phyloP scores from a whole-genome alignment of 768 basidiomycete species.

The Auriscalpium orientale region DNA sequence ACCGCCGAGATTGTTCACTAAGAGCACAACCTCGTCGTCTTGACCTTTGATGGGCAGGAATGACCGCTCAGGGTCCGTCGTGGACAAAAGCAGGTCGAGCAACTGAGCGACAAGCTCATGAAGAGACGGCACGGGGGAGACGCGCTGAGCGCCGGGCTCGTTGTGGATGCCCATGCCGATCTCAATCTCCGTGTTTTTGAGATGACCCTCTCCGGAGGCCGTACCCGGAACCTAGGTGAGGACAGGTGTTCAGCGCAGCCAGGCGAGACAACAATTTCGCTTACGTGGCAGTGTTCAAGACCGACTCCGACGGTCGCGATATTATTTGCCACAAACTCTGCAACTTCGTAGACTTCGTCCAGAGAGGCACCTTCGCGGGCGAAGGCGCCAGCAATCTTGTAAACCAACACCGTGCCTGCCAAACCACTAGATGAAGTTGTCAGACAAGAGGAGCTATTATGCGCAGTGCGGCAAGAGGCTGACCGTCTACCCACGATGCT shows the following conservation, averaged over 20 bases:
- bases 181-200: conserved; percentile 64
- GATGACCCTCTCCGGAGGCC: conserved; percentile 43
- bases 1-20: conserved; percentile 87
- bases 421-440: conserved; percentile 47
- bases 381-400: conserved; percentile 86
- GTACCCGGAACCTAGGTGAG: conserved; percentile 67
- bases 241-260: background rate
- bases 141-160: conserved; percentile 64
- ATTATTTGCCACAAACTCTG: conserved; percentile 56
- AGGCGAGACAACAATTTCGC: conserved; percentile 5
- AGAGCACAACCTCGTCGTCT: conserved; percentile 63
- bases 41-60: conserved; percentile 65
- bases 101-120: conserved; percentile 63
- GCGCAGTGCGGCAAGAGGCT: background rate
- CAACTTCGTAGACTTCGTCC: conserved; percentile 58
- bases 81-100: conserved; percentile 63
- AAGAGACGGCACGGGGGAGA: conserved; percentile 67
- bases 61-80: conserved; percentile 65
- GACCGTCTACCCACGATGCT: conserved; percentile 79
- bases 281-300: conserved; percentile 82
- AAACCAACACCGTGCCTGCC: conserved; percentile 75
- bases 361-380: conserved; percentile 61
- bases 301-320: conserved; percentile 82
- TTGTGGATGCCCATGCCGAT: conserved; percentile 92
- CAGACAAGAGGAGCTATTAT: background rate